Evolutionary conservation across 345 rosid species (phyloP), one percentile per base, ranked within the genome.

Genomic region (Gossypium bickii): DNA sequence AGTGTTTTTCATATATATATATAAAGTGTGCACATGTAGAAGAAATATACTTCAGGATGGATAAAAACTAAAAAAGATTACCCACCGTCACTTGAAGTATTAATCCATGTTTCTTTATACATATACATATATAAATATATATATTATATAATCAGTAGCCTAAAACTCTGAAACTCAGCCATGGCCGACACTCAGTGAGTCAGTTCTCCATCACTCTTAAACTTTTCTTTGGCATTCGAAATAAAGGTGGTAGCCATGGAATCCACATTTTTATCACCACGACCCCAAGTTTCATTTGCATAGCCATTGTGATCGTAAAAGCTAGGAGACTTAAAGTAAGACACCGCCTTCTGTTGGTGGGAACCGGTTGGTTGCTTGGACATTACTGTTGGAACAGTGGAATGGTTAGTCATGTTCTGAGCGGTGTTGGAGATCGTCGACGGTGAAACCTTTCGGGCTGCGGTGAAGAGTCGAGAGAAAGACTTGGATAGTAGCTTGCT

Each of bases 211-310:
- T 82, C 83, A 4, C 59, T 59, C 25, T 73, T 74, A 79, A 86
- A 84, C 61, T 83, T 75, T 64, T 86, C 85, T 18, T 64, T 80
- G 71, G 82, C 87, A 15, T 29, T 8, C 0, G 75, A 56, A 55
- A 85, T 88, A 63, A 80, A 85, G 67, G 63, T 74, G 9, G 85
- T 53, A 3, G 89, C 86, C 74, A 77, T 82, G 67, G 10, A 13
- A 65, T 88, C 87, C 15, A 84, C 85, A 56, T 86, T 76, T 76
- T 78, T 87, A 13, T 85, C 89, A 4, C 76, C 74, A 15, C 20
- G 38, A 16, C 41, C 79, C 44, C 43, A 29, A 3, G 48, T 12
- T 0, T 38, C 69, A 58, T 71, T 71, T 17, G 29, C 52, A 16
- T 17, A 75, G 34, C 47, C 16, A 2, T 71, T 71, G 16, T 69